Evolutionary conservation across 176 grass and related monocot species (phyloP).

Genomic region (Eremochloa ophiuroides): DNA sequence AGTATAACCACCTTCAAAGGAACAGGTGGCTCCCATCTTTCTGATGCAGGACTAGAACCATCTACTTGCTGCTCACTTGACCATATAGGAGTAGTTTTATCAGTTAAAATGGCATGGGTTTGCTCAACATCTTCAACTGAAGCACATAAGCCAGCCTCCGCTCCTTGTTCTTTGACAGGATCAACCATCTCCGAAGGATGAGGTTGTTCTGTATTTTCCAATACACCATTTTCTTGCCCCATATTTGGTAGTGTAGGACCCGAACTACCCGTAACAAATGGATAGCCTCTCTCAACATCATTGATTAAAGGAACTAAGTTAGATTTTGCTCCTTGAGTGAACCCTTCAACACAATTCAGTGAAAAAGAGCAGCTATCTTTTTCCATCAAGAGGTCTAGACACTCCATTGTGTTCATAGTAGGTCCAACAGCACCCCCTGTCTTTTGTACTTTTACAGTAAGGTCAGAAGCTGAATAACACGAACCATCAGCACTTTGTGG

Average conservation of each 20-base stretch:
- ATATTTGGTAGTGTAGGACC: background rate
- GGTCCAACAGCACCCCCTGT: background rate
- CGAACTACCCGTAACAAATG: background rate
- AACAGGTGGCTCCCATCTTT: background rate
- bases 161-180: constrained; percentile 9
- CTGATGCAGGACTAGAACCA: background rate
- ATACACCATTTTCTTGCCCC: background rate
- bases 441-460: constrained; percentile 1
- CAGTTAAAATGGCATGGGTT: background rate
- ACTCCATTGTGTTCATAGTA: background rate
- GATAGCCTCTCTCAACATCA: constrained; percentile 17
- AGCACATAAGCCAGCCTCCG: background rate
- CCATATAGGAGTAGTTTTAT: background rate
- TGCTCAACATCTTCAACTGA: background rate
- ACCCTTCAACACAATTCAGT: constrained; percentile 4
- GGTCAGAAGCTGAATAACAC: constrained; percentile 4
- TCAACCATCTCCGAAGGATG: background rate
- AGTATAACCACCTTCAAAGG: background rate
- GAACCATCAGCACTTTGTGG: background rate
- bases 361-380: background rate
- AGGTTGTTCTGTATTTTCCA: background rate
- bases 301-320: background rate
- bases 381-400: background rate
- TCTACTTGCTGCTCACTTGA: background rate
- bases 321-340: background rate